These are phyloP conservation scores for Dichotomopilus funicola DNA, from an alignment of 2,329 filamentous ascomycete genomes.

Conservation along the genomic window DNA sequence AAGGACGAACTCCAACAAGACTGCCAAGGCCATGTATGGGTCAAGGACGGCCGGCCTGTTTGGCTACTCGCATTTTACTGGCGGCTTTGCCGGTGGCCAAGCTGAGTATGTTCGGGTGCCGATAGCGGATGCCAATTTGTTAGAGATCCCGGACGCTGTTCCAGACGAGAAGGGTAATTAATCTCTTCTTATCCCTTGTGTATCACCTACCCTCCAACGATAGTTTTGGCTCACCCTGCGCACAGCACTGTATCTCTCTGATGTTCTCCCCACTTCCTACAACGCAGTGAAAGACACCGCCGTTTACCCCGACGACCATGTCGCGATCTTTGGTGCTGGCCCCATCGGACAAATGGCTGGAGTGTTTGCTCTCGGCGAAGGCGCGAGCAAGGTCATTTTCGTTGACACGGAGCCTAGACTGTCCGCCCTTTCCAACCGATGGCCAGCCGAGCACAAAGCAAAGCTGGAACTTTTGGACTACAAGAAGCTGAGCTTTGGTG, in stretches of 20 bases:
- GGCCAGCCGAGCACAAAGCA: slow-evolving; percentile 40
- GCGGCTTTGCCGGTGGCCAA: slow-evolving; percentile 81
- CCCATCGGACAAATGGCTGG: slow-evolving; percentile 82
- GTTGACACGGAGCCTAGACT: slow-evolving; percentile 69
- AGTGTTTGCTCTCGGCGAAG: slow-evolving; percentile 67
- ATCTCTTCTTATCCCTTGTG: background rate
- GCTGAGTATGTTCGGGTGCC: slow-evolving; percentile 83
- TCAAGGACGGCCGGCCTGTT: slow-evolving; percentile 68
- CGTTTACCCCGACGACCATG: slow-evolving; percentile 68
- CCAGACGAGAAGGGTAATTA: slow-evolving; percentile 68
- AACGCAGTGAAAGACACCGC: slow-evolving; percentile 77
- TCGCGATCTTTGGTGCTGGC: slow-evolving; percentile 80
- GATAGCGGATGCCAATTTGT: slow-evolving; percentile 70
- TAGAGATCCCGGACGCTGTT: slow-evolving; percentile 70
- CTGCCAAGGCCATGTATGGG: slow-evolving; percentile 71
- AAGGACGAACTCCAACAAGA: slow-evolving; percentile 67
- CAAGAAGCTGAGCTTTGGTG: slow-evolving; percentile 49
- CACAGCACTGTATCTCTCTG: slow-evolving; percentile 62
- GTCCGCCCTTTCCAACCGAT: slow-evolving; percentile 58
- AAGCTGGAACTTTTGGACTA: slow-evolving; percentile 67
- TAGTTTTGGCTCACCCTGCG: background rate
- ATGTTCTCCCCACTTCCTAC: slow-evolving; percentile 74
- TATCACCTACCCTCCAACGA: background rate
- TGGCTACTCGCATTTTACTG: slow-evolving; percentile 71
- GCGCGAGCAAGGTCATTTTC: slow-evolving; percentile 68